Evolutionary conservation across 345 rosid genomes (phyloP), one percentile per base, ranked within the genome.

Genomic region (Lenwebbia sp.): DNA sequence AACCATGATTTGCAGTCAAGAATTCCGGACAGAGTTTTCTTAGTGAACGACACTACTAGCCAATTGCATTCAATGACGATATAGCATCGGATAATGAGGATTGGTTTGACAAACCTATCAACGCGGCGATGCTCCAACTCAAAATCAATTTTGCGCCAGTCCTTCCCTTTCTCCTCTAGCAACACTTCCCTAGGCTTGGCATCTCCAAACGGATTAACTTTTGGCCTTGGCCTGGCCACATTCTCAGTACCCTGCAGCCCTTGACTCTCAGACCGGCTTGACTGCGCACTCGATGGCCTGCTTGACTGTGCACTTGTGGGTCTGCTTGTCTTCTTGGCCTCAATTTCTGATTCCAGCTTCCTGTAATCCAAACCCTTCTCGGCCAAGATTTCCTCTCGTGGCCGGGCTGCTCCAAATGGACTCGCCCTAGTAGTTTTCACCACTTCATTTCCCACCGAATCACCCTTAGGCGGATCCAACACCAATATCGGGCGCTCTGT

Each of bases 321-420:
- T 89, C 98, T 89, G 85, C 99, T 96, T 23, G 94, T 84, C 89
- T 91, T 97, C 93, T 94, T 96, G 17, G 93, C 92, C 84, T 96
- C 99, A 28, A 95, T 90, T 1, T 97, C 99, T 25, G 89, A 86
- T 37, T 97, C 99, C 89, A 94, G 87, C 85, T 93, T 94, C 95
- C 92, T 96, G 95, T 95, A 97, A 86, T 97, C 99, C 90, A 97
- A 88, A 62, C 99, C 99, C 89, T 96, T 97, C 86, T 95, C 99
- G 6, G 99, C 98, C 87, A 96, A 88, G 41, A 97, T 96, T 88
- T 96, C 91, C 89, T 97, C 99, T 86, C 99, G 92, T 0, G 99
- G 99, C 91, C 97, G 93, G 1, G 99, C 99, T 33, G 90, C 95
- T 7, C 99, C 99, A 87, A 97, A 97, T 2, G 99, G 99, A 88